phyloP scores from a whole-genome alignment of 202 grass and related monocot species.

The Zizania palustris region DNA sequence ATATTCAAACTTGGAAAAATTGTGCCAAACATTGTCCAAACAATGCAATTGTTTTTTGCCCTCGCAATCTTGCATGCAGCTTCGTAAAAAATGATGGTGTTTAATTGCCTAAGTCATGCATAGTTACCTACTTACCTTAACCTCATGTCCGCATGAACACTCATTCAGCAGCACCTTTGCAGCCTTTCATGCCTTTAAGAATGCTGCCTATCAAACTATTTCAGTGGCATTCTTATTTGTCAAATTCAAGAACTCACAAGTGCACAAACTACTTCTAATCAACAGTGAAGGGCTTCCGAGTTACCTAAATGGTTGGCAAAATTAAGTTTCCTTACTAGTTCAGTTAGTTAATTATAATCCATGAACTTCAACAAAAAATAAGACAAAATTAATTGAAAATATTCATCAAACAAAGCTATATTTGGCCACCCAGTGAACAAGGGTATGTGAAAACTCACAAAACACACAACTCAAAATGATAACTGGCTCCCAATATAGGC shows the following conservation, averaged over 20 bases:
- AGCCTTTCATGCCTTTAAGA: neutral
- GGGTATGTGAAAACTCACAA: conserved; percentile 4
- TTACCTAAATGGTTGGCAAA: neutral
- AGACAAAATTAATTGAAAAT: conserved; percentile 13
- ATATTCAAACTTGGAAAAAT: neutral
- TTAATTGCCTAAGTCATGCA: neutral
- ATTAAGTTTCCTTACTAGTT: neutral
- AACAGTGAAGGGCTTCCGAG: neutral
- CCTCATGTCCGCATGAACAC: neutral
- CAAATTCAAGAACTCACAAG: neutral
- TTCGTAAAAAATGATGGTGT: neutral
- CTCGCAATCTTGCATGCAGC: neutral
- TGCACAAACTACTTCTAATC: neutral
- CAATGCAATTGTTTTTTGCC: neutral
- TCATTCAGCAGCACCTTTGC: neutral
- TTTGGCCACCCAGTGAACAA: conserved; percentile 1
- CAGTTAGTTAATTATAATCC: neutral
- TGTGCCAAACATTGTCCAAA: neutral
- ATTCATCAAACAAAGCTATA: conserved; percentile 5
- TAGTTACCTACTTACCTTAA: neutral
- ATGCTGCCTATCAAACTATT: neutral
- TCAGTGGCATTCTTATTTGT: neutral
- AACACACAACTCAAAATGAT: neutral
- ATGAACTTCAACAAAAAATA: neutral
- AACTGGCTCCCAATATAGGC: neutral